Conservation (phyloP, 2,329 filamentous ascomycete genomes). For the Pseudogymnoascus sp. region DNA sequence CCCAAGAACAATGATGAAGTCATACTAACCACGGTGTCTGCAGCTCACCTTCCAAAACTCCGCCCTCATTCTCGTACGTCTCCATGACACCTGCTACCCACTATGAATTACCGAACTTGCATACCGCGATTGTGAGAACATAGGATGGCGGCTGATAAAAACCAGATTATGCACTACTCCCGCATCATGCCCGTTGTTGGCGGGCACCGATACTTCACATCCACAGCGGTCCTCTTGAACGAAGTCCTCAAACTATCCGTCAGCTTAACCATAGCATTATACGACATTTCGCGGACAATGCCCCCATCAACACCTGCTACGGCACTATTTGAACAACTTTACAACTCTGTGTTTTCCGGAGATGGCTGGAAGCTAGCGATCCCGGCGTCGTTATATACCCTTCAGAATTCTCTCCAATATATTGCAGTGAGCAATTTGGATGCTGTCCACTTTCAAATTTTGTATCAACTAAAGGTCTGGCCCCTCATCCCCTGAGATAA, state of each 20-base stretch:
- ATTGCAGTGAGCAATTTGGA: conserved; percentile 85
- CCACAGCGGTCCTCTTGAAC: conserved; percentile 88
- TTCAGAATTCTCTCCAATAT: conserved; percentile 93
- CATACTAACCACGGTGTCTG: conserved; percentile 20
- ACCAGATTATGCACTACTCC: conserved; percentile 86
- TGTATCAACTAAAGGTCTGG: conserved; percentile 80
- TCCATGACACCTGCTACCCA: background rate
- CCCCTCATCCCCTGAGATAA: background rate
- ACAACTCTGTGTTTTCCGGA: conserved; percentile 72
- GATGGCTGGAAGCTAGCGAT: conserved; percentile 95
- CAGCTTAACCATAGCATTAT: conserved; percentile 78
- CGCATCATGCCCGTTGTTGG: conserved; percentile 80
- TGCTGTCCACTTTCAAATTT: conserved; percentile 85
- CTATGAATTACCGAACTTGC: background rate
- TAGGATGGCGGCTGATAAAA: background rate
- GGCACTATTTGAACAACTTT: conserved; percentile 72
- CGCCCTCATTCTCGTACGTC: conserved; percentile 61
- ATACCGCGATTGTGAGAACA: conserved; percentile 7
- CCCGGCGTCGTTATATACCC: conserved; percentile 78
- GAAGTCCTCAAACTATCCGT: conserved; percentile 87
- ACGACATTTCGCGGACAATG: conserved; percentile 73
- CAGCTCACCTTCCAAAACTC: conserved; percentile 78
- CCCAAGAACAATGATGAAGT: conserved; percentile 21
- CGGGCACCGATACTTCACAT: conserved; percentile 85
- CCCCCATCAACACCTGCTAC: conserved; percentile 75